phyloP scores from a whole-genome alignment of 169 alveolate genomes.

The Sarcocystis neurona region DNA sequence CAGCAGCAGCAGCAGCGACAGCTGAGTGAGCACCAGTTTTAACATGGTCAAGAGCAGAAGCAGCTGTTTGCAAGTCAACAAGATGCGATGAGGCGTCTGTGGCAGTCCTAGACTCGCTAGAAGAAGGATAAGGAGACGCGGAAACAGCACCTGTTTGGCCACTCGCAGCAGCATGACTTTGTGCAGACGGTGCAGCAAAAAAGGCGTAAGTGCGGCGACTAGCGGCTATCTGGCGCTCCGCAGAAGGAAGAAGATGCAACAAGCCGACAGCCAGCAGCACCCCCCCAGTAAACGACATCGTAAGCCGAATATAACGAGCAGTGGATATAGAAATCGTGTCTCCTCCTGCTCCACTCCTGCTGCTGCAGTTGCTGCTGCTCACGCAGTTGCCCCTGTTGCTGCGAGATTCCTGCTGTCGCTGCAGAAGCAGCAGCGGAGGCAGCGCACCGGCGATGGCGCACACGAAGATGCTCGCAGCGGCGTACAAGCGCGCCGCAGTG shows the following conservation, averaged over 20 bases:
- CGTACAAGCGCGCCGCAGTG: constrained; percentile 1
- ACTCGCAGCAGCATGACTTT: too few relatives aligned
- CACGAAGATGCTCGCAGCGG: constrained; percentile 44
- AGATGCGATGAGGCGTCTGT: too few relatives aligned
- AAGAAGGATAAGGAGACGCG: too few relatives aligned
- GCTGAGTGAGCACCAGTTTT: too few relatives aligned
- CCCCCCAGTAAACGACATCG: constrained; percentile 46
- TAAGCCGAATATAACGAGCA: constrained; percentile 8
- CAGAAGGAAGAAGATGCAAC: constrained; percentile 57
- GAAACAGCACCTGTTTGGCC: too few relatives aligned
- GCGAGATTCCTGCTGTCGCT: constrained; percentile 30
- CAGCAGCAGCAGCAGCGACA: too few relatives aligned
- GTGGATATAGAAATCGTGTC: not conserved
- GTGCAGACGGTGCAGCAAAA: too few relatives aligned
- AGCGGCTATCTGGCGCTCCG: constrained; percentile 40
- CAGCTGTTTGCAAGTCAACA: too few relatives aligned
- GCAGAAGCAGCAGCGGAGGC: constrained; percentile 51
- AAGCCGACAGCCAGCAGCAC: constrained; percentile 34
- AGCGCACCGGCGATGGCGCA: constrained; percentile 40
- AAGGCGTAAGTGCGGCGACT: too few relatives aligned
- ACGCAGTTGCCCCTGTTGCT: constrained; percentile 17
- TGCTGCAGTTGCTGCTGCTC: constrained; percentile 14
- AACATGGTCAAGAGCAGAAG: too few relatives aligned
- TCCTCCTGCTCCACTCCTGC: not conserved
- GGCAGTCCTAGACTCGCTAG: too few relatives aligned